Evolutionary conservation across 192 early-diverging fungal species (phyloP), one percentile per base, ranked within the genome.

Genomic region (Rhizoclosmatium globosum): DNA sequence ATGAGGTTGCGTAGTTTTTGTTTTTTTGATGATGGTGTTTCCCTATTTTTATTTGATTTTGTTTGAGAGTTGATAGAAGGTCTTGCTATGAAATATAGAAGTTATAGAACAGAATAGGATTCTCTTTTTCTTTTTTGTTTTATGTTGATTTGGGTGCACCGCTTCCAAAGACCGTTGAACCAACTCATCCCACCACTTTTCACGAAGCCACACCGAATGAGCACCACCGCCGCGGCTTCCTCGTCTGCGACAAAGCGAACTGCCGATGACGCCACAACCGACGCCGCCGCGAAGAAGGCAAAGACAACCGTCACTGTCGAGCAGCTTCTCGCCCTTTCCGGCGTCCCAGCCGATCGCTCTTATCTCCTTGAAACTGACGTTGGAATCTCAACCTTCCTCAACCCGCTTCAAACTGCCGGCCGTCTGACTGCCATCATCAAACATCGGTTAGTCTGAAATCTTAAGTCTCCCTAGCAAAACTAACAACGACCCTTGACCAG

Each of bases 321-420:
- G 19, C 58, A 74, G 41, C 59, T 74, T 43, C 56, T 74, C 38
- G 58, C 56, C 11, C 56, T 74, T 19, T 48, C 45, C n/a, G 72
- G 58, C n/a, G 72, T 74, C 4, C 72, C 72, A 74, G 42, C 59
- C 38, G 72, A 74, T 39, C 38, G 72, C 3, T 43, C 59, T 15
- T 79, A 73, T 47, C 67, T 76, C 23, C 50, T 71, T n/a, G 93
- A 94, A 58, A 72, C 78, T 1, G 85, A 92, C 72, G 92, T 92
- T 1, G 94, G 94, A 41, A 94, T 95, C 71, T 83, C 83, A 4
- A 83, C 86, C 45, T 94, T 82, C 82, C 74, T 89, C 4, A 47
- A 69, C 42, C 80, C 70, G 38, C 42, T 74, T 15, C 72, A 74
- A 62, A 62, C 47, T 1, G 13, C 68, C 15, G 73, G 56, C 3